Conservation (phyloP, 352 stramenopile genomes). For the Globisporangium emineosum region DNA sequence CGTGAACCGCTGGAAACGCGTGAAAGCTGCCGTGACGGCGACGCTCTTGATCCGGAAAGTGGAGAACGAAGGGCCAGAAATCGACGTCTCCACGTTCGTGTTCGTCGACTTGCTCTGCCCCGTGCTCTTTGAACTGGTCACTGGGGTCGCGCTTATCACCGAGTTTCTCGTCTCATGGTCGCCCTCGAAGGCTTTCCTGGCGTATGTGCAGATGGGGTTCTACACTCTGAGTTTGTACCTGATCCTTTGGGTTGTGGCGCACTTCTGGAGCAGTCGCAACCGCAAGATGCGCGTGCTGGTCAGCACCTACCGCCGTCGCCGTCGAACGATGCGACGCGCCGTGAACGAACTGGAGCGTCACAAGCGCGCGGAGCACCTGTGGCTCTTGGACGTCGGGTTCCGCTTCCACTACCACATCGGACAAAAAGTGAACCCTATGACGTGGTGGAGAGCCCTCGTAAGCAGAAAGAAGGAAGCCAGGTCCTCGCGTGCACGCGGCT, state of each 20-base stretch:
- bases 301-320: slow-evolving; percentile 67
- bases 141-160: slow-evolving; percentile 39
- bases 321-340: slow-evolving; percentile 49
- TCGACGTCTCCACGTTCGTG: slow-evolving; percentile 75
- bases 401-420: slow-evolving; percentile 64
- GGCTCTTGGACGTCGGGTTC: slow-evolving; percentile 75
- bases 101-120: slow-evolving; percentile 74
- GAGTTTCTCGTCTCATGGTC: slow-evolving; percentile 57
- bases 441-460: slow-evolving; percentile 11
- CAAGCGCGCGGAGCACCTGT: slow-evolving; percentile 64
- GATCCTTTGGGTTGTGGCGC: slow-evolving; percentile 59
- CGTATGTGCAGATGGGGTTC: slow-evolving; percentile 72
- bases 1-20: slow-evolving; percentile 50
- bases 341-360: slow-evolving; percentile 49
- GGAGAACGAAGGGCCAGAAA: slow-evolving; percentile 48
- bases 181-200: slow-evolving; percentile 56
- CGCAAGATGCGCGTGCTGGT: slow-evolving; percentile 71
- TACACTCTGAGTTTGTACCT: slow-evolving; percentile 59
- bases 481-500: slow-evolving; percentile 4
- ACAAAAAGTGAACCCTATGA: slow-evolving; percentile 35
- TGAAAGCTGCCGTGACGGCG: slow-evolving; percentile 47
- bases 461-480: slow-evolving; percentile 10
- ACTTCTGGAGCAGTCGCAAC: slow-evolving; percentile 83
- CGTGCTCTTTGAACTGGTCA: slow-evolving; percentile 65
- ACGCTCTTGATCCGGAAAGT: slow-evolving; percentile 59